phyloP scores from a whole-genome alignment of 1,284 basidiomycete species.

The Melampsora americana region DNA sequence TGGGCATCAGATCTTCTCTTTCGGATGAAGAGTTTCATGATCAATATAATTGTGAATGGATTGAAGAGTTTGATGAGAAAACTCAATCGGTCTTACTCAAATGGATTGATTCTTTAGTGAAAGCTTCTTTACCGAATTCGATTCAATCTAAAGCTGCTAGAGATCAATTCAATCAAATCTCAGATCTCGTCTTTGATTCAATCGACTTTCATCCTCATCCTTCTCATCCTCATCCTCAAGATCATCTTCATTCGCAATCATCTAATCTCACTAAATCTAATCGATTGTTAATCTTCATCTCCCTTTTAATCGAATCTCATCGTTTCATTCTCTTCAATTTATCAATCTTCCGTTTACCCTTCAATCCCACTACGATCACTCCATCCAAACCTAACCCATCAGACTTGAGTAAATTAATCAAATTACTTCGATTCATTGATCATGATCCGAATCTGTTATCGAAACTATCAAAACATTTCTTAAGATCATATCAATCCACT shows the following conservation, averaged over 20 bases:
- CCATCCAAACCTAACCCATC: not conserved
- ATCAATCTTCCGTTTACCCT: constrained; percentile 12
- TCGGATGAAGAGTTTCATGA: not conserved
- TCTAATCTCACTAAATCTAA: not conserved
- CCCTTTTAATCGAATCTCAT: constrained; percentile 26
- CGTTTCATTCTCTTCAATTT: constrained; percentile 10
- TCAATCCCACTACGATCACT: not conserved
- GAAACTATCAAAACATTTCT: constrained; percentile 23
- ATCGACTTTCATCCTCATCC: not conserved
- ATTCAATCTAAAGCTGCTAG: constrained; percentile 9
- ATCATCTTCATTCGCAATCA: not conserved
- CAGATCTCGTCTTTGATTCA: constrained; percentile 12
- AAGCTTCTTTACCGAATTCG: constrained; percentile 9
- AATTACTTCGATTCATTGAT: not conserved
- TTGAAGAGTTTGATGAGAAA: constrained; percentile 16
- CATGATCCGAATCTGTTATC: not conserved
- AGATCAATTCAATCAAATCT: constrained; percentile 2
- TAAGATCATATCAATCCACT: constrained; percentile 9
- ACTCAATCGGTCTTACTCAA: constrained; percentile 10
- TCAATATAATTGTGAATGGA: not conserved
- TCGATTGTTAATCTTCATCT: constrained; percentile 12
- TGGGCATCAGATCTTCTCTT: constrained; percentile 4
- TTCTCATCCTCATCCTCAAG: no score
- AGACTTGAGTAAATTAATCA: not conserved
- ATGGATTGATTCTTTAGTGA: constrained; percentile 16